Percentiles rank a stretch among this genome's conserved stretches.
These are phyloP conservation scores for Tricholoma furcatifolium DNA, from an alignment of 768 basidiomycete genomes.

Conservation along the genomic window DNA sequence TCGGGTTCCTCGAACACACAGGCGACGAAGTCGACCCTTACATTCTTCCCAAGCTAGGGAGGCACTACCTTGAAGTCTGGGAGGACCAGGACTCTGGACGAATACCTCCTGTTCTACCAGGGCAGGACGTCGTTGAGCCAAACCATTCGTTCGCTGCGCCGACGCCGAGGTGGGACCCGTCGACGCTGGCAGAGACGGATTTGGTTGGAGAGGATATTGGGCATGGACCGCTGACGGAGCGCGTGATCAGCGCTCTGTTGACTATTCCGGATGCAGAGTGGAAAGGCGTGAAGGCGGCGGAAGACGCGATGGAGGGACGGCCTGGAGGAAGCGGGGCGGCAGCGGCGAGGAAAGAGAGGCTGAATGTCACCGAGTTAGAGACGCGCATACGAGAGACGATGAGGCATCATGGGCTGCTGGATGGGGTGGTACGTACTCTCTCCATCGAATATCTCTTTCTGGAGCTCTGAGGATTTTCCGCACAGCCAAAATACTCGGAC, in stretches of 20 bases:
- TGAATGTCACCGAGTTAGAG: constrained; percentile 81
- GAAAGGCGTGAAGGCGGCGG: constrained; percentile 80
- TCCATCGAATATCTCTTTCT: background rate
- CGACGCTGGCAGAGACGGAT: constrained; percentile 72
- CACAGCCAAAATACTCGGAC: constrained; percentile 69
- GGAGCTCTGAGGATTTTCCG: background rate
- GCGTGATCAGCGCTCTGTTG: constrained; percentile 72
- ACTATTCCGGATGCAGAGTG: constrained; percentile 68
- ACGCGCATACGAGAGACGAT: constrained; percentile 72
- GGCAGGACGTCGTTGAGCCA: constrained; percentile 31
- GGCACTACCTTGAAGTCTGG: constrained; percentile 91
- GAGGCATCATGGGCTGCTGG: constrained; percentile 71
- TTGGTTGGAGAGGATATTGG: constrained; percentile 73
- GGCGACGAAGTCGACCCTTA: constrained; percentile 91
- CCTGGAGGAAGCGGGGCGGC: constrained; percentile 80
- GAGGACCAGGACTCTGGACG: constrained; percentile 80
- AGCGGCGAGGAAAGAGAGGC: constrained; percentile 68
- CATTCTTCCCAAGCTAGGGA: constrained; percentile 79
- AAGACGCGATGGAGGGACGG: constrained; percentile 82
- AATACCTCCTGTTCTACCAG: constrained; percentile 23
- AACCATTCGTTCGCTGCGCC: constrained; percentile 44
- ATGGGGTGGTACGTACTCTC: constrained; percentile 58
- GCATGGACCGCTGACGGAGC: constrained; percentile 86
- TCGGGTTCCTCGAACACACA: constrained; percentile 88
- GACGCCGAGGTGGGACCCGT: constrained; percentile 79